phyloP scores from a whole-genome alignment of 768 basidiomycete genomes.

The Russula abietina region DNA sequence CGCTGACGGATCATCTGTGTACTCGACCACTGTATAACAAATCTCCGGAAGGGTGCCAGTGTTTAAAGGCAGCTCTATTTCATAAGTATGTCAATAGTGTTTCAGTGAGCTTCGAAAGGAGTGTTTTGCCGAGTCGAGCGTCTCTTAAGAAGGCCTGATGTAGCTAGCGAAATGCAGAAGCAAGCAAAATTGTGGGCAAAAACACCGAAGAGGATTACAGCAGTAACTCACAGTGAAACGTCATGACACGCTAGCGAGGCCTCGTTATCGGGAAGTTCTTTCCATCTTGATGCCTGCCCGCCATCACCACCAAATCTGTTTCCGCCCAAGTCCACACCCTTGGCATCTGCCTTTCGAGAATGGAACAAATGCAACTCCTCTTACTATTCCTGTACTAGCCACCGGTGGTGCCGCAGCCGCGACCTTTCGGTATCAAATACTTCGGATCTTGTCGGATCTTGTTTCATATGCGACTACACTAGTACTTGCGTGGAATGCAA shows the following conservation, averaged over 20 bases:
- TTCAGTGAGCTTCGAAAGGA: neutral
- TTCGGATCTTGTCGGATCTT: conserved; percentile 89
- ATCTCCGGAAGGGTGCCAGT: no score
- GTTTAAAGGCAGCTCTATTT: no score
- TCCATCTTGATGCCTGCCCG: conserved; percentile 43
- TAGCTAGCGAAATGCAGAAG: no score
- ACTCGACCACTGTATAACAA: no score
- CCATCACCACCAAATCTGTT: conserved; percentile 36
- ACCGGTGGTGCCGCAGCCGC: conserved; percentile 42
- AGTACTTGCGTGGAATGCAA: conserved; percentile 86
- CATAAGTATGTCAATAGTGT: neutral
- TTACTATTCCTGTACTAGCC: conserved; percentile 18
- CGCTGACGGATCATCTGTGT: no score
- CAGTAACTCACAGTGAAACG: no score
- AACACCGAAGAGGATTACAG: no score
- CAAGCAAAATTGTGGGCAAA: neutral
- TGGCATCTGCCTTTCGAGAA: conserved; percentile 63
- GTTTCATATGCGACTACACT: conserved; percentile 92
- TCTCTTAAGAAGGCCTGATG: neutral
- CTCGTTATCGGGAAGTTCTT: conserved; percentile 71
- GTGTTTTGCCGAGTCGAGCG: neutral
- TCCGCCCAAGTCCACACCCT: conserved; percentile 43
- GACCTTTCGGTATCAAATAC: conserved; percentile 79
- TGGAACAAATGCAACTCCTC: conserved; percentile 54
- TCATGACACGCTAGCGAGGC: no score